Conservation (phyloP, 768 basidiomycete species). For the Sporobolomyces phaffii region DNA sequence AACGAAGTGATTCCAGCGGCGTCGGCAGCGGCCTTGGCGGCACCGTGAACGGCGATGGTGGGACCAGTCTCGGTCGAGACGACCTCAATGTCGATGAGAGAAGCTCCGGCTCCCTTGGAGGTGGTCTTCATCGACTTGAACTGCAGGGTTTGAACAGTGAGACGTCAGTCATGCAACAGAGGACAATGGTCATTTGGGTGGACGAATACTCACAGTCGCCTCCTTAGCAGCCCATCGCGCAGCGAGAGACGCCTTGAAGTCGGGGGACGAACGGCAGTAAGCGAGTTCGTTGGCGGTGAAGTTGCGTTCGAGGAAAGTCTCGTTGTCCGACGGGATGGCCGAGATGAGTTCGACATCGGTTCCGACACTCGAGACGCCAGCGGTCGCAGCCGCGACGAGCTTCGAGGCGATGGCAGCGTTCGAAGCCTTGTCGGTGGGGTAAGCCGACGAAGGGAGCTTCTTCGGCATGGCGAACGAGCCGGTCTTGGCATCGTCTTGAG, state of each 20-base stretch:
- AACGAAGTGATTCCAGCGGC: slow-evolving; percentile 67
- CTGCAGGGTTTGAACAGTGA: slow-evolving; percentile 45
- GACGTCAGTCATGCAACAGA: neutral
- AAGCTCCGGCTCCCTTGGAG: slow-evolving; percentile 84
- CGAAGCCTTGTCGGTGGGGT: slow-evolving; percentile 9
- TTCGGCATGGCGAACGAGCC: slow-evolving; percentile 75
- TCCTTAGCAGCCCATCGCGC: slow-evolving; percentile 98
- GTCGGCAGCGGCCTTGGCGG: slow-evolving; percentile 60
- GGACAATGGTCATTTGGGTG: too few species aligned
- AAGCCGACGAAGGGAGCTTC: slow-evolving; percentile 49
- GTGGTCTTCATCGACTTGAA: slow-evolving; percentile 90
- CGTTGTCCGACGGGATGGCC: slow-evolving; percentile 79
- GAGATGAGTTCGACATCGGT: slow-evolving; percentile 62
- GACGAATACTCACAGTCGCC: slow-evolving; percentile 51
- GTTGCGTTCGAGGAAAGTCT: slow-evolving; percentile 80
- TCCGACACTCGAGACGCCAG: slow-evolving; percentile 38
- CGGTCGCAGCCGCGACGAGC: slow-evolving; percentile 28
- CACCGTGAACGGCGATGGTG: slow-evolving; percentile 68
- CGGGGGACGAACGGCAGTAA: slow-evolving; percentile 82
- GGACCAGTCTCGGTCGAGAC: slow-evolving; percentile 70
- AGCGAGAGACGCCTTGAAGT: slow-evolving; percentile 81
- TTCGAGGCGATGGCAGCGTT: slow-evolving; percentile 24
- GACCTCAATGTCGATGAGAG: slow-evolving; percentile 98
- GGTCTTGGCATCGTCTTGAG: slow-evolving; percentile 62
- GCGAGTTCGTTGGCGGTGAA: slow-evolving; percentile 81